A percentile compares a stretch with the other conserved stretches of the same genome.
Evolutionary conservation across 1,139 yeast species (phyloP).

Genomic region (Saccharomyces pastorianus): DNA sequence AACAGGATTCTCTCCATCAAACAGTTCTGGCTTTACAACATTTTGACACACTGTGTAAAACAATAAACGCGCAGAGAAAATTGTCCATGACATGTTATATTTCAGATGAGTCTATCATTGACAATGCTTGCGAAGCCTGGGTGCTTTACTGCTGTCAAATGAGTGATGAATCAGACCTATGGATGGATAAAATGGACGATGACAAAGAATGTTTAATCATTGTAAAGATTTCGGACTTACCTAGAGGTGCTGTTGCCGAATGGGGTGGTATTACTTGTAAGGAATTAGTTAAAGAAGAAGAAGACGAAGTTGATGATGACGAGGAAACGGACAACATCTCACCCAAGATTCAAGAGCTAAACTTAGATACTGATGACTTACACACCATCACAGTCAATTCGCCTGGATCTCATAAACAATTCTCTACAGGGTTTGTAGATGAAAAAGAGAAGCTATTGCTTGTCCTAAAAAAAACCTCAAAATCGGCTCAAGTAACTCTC

Average conservation of each 20-base stretch:
- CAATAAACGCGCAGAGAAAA: conserved; percentile 41
- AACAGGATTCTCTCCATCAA: conserved; percentile 32
- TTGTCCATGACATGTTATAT: conserved; percentile 50
- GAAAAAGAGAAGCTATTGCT: conserved; percentile 6
- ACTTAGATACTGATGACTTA: background rate
- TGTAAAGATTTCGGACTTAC: conserved; percentile 55
- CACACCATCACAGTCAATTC: background rate
- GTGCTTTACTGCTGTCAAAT: conserved; percentile 21
- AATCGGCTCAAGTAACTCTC: background rate
- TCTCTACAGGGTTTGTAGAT: conserved; percentile 14
- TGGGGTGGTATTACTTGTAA: conserved; percentile 62
- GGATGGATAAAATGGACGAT: conserved; percentile 25
- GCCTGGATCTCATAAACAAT: conserved; percentile 4
- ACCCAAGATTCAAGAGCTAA: background rate
- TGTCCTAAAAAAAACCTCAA: background rate
- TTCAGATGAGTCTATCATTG: conserved; percentile 32
- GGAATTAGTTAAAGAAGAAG: conserved; percentile 25
- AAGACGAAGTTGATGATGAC: conserved; percentile 33
- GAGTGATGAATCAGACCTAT: conserved; percentile 19
- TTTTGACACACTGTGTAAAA: conserved; percentile 51
- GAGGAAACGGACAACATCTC: conserved; percentile 29
- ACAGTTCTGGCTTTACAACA: conserved; percentile 63
- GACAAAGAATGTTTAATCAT: conserved; percentile 37
- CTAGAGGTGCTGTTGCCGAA: conserved; percentile 64
- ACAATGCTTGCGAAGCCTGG: conserved; percentile 38